Base-by-base conservation (phyloP, 768 basidiomycete genomes). In the Tylopilus sp. region DNA sequence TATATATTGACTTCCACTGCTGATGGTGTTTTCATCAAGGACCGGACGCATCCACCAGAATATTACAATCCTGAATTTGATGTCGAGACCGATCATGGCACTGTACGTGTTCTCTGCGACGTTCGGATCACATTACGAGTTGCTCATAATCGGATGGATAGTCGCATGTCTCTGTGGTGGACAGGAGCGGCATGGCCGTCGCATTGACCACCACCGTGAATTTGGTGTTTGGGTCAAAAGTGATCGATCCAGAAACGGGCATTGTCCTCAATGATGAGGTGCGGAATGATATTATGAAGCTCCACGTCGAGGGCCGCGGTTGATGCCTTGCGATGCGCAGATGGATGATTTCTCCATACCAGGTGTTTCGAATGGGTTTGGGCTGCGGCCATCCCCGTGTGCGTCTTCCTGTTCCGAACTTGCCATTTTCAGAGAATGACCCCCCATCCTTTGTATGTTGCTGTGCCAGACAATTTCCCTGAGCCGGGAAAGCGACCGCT, bases 281-380 rank as follows among this genome's bases (percentile, higher is more conserved):
- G 59, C 58, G 21, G 39, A n/a, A 10, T 39, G n/a, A 41, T 18
- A 2, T 28, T 7, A 38, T 4, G 10, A 11, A 42, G 23, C 28
- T 28, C 28, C n/a, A 38, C 25, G 20, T 35, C 35, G 6, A 21
- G 38, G 23, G 0, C 9, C 18, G 23, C 22, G 15, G 21, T 23
- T 47, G 26, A 50, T 39, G 18, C 20, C 3, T 39, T 39, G 18
- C 20, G 38, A 4, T 18, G 23, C 48, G 15, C 23, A 85, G 80
- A 90, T 92, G 88, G 91, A 93, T 56, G 95, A 98, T 68, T 98
- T 98, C 67, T 88, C 92, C 11, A 85, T 75, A 1, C 95, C 94
- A 1, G 92, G 88, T 3, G 68, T 70, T n/a, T 80, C 91, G 6
- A 95, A 97, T 59, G 81, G 75, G 2, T 95, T 92, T 62, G 93